These are phyloP conservation scores for Emergomyces orientalis DNA, from an alignment of 2,329 filamentous ascomycete species.

Conservation along the genomic window DNA sequence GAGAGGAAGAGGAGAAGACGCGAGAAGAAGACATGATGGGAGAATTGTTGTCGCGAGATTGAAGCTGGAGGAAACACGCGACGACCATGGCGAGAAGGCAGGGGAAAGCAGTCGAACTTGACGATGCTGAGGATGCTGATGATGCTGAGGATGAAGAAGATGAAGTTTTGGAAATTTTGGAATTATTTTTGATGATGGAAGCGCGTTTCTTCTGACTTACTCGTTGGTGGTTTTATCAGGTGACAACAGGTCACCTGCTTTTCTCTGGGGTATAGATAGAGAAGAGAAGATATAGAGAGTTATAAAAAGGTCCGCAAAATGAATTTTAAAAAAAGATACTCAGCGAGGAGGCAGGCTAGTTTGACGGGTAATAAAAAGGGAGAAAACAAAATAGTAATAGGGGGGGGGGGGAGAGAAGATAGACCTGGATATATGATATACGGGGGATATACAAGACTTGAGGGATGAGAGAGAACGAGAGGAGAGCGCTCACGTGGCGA, in stretches of 20 bases:
- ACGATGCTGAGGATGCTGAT: neutral
- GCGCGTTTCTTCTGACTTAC: neutral
- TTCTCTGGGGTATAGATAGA: neutral
- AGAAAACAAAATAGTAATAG: too few species aligned
- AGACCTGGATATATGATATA: too few species aligned
- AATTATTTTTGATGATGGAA: neutral
- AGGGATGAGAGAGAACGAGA: too few species aligned
- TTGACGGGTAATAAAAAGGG: too few species aligned
- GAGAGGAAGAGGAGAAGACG: neutral
- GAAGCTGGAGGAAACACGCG: neutral
- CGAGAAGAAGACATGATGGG: neutral
- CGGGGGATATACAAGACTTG: too few species aligned
- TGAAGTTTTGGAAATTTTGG: neutral
- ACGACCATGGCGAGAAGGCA: neutral
- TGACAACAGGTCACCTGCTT: slow-evolving; percentile 37
- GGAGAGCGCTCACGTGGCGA: slow-evolving; percentile 2
- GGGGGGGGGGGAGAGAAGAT: too few species aligned
- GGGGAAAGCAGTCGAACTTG: neutral
- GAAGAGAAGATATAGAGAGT: too few species aligned
- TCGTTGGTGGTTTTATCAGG: slow-evolving; percentile 33
- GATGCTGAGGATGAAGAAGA: neutral
- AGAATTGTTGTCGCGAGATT: neutral
- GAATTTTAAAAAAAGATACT: too few species aligned
- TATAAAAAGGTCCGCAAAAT: too few species aligned
- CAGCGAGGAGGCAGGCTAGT: too few species aligned